phyloP scores from a whole-genome alignment of 2,329 filamentous ascomycete species.

The Paecilomyces variotii region DNA sequence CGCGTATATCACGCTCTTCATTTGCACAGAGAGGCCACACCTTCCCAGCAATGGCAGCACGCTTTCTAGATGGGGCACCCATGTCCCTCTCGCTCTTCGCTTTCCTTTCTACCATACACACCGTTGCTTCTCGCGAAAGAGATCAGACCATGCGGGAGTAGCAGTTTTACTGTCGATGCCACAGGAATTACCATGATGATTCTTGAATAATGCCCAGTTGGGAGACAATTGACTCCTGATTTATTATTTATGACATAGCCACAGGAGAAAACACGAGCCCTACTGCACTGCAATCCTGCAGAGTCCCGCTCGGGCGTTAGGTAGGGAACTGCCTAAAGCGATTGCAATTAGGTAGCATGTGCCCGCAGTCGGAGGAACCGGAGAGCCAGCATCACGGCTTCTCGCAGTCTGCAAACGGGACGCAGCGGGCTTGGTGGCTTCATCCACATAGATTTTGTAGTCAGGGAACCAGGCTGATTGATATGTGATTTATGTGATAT shows the following conservation, averaged over 20 bases:
- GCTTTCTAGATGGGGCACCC: too few relatives aligned
- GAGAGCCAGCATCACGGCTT: not conserved
- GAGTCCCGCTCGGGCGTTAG: not conserved
- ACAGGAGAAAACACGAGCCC: not conserved
- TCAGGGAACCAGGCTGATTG: not conserved
- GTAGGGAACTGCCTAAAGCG: not conserved
- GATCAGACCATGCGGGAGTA: not conserved
- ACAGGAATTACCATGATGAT: too few relatives aligned
- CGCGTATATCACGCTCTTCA: slow-evolving; percentile 1
- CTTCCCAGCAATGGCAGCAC: not conserved
- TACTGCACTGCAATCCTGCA: not conserved
- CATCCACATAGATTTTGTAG: not conserved
- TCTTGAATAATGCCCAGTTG: not conserved
- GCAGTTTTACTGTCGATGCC: not conserved
- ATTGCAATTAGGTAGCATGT: too few relatives aligned
- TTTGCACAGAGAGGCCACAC: not conserved
- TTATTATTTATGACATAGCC: not conserved
- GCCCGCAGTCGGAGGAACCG: not conserved
- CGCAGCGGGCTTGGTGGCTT: not conserved
- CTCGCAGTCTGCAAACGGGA: not conserved
- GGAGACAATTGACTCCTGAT: not conserved
- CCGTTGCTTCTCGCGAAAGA: not conserved
- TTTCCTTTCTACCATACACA: too few relatives aligned
- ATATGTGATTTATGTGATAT: not conserved
- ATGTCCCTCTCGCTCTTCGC: too few relatives aligned